Conservation (phyloP, 1,284 basidiomycete genomes). For the Ceratorhiza oryzae-sativae region DNA sequence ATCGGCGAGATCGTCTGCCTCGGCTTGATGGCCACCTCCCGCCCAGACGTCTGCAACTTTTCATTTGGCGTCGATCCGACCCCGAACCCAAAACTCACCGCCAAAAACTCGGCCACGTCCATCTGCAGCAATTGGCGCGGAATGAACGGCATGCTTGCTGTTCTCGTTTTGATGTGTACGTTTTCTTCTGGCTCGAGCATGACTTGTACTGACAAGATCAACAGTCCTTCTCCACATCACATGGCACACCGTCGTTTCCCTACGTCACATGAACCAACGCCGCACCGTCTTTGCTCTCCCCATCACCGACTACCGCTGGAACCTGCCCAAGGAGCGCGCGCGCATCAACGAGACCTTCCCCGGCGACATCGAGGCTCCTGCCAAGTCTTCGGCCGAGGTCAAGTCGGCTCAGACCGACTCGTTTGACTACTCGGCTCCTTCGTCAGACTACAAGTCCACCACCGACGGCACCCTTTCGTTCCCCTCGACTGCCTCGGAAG, state of each 20-base stretch:
- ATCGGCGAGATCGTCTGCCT: slow-evolving; percentile 38
- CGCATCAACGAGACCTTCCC: slow-evolving; percentile 25
- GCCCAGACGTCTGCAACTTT: slow-evolving; percentile 30
- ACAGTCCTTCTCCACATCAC: slow-evolving; percentile 20
- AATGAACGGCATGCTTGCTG: slow-evolving; percentile 36
- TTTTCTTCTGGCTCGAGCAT: no score
- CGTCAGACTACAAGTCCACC: slow-evolving; percentile 7
- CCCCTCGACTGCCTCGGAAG: slow-evolving; percentile 13
- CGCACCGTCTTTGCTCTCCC: slow-evolving; percentile 16
- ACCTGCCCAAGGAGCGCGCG: slow-evolving; percentile 3
- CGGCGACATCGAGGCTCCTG: slow-evolving; percentile 16
- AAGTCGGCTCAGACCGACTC: slow-evolving; percentile 3
- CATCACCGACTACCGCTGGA: slow-evolving; percentile 38
- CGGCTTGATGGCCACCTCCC: slow-evolving; percentile 32
- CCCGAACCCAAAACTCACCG: neutral
- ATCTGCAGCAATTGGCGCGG: slow-evolving; percentile 42
- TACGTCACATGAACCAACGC: slow-evolving; percentile 1
- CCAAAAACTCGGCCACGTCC: slow-evolving; percentile 24
- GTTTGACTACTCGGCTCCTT: slow-evolving; percentile 1
- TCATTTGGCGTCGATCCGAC: slow-evolving; percentile 23
- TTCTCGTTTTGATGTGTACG: no score
- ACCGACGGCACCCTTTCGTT: slow-evolving; percentile 8
- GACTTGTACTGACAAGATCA: neutral
- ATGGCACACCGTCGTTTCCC: slow-evolving; percentile 19
- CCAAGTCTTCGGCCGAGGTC: neutral